Base-by-base conservation (phyloP, 1,284 basidiomycete species). In the Anthracocystis setariae region DNA sequence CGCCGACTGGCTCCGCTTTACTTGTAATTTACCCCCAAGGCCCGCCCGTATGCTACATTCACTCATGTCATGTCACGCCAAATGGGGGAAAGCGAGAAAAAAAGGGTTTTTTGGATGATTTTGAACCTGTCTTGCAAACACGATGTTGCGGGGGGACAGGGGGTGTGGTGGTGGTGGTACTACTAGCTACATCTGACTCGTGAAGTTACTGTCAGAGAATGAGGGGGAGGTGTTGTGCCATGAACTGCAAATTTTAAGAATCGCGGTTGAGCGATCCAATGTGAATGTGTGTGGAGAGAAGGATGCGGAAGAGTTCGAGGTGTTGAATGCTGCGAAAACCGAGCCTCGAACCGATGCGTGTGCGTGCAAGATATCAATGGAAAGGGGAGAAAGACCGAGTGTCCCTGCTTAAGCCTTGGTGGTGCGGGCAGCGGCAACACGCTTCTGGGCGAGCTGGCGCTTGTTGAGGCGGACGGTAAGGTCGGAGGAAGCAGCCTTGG, bases 381-480 rank as follows among this genome's bases (percentile, higher is more conserved):
- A 46, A 43, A 43, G 25, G 27, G 47, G 38, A 13, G 12, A 15
- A 37, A 37, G 44, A 21, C 8, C 20, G 15, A 13, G 25, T 10
- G 38, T 24, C 35, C 9, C 20, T 18, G 47, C 49, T 61, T 64
- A 73, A 32, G 70, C 64, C 70, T 67, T 67, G 60, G 55, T 62
- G 47, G 70, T 57, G 43, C 81, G 80, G 49, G 76, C 65, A 39
- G 72, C 72, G 21, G 73, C 65, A 44, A 81, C 65, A 35, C 81
- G 77, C 71, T 77, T 74, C 62, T 74, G 67, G 42, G 80, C 81
- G 39, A 82, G 68, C 71, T 81, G 78, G 46, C 81, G 74, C 76
- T 77, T 79, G 80, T 81, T 82, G 33, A 80, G 67, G 46, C 78
- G 76, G 25, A 64, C 69, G 13, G 49, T 49, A 17, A 74, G 46